A percentile compares a stretch with the other conserved stretches of the same genome.
Conservation (phyloP, 164 flowering plant species). For the Taxillus chinensis region DNA sequence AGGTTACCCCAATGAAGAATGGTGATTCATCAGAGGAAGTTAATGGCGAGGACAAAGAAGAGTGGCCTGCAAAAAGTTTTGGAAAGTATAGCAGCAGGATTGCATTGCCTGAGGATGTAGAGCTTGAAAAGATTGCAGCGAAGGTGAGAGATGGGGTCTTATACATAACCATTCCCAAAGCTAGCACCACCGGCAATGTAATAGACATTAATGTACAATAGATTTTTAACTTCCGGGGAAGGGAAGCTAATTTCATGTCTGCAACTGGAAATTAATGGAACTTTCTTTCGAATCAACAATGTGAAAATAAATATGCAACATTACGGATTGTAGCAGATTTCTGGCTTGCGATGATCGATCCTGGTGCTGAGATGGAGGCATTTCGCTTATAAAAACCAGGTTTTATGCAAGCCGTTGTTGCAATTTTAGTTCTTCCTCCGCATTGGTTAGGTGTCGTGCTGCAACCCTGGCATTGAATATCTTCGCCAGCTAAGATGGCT, state of each 20-base stretch:
- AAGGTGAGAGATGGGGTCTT: conserved; percentile 10
- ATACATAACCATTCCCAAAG: conserved; percentile 44
- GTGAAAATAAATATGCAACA: too few species aligned
- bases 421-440: too few species aligned
- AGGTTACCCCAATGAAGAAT: conserved; percentile 6
- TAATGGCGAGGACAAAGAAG: conserved; percentile 8
- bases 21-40: too few species aligned
- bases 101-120: conserved; percentile 68
- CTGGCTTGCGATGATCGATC: too few species aligned
- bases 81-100: conserved; percentile 43
- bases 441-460: too few species aligned
- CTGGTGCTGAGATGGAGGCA: too few species aligned
- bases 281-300: too few species aligned
- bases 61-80: not conserved
- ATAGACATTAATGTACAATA: not conserved
- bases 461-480: not conserved
- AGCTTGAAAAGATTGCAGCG: conserved; percentile 66
- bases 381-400: too few species aligned
- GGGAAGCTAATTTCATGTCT: too few species aligned
- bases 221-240: not conserved
- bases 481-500: not conserved
- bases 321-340: too few species aligned
- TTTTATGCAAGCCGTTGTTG: too few species aligned
- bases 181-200: conserved; percentile 5
- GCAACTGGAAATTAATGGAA: too few species aligned